Conservation (phyloP, 2,329 filamentous ascomycete genomes). For the Emydomyces testavorans region DNA sequence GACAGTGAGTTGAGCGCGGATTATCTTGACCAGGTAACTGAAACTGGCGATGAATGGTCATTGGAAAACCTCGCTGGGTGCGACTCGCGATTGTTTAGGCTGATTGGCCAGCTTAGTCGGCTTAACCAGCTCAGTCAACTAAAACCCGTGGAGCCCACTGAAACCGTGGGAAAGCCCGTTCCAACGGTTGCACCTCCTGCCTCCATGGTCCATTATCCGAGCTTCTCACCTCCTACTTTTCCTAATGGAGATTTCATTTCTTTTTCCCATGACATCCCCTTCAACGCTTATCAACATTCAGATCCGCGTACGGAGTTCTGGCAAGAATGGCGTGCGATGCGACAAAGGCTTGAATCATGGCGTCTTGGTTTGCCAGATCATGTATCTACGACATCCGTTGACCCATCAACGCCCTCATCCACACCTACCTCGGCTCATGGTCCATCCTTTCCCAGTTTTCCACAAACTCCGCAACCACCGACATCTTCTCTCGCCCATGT, state of each 20-base stretch:
- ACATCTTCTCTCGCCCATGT: conserved; percentile 22
- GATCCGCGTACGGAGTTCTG: conserved; percentile 58
- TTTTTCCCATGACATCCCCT: conserved; percentile 1
- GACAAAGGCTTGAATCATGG: conserved; percentile 67
- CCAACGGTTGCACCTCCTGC: conserved; percentile 27
- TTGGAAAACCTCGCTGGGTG: conserved; percentile 80
- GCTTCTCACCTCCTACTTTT: background rate
- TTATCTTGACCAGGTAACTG: conserved; percentile 51
- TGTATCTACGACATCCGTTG: background rate
- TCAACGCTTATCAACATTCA: conserved; percentile 23
- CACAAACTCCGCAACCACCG: conserved; percentile 22
- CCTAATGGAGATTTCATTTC: background rate
- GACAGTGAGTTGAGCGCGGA: conserved; percentile 64
- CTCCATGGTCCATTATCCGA: conserved; percentile 23
- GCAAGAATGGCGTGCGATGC: conserved; percentile 63
- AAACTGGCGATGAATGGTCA: conserved; percentile 57
- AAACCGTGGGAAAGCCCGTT: conserved; percentile 19
- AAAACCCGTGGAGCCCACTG: conserved; percentile 29
- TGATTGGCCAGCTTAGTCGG: conserved; percentile 70
- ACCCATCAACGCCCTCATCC: background rate
- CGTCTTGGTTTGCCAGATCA: conserved; percentile 43
- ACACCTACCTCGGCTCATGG: conserved; percentile 13
- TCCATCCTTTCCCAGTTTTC: conserved; percentile 19
- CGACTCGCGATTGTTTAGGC: conserved; percentile 74
- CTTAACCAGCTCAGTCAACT: conserved; percentile 73